Evolutionary conservation across 305 asterid species (phyloP).

Genomic region (Solanum hybrid): DNA sequence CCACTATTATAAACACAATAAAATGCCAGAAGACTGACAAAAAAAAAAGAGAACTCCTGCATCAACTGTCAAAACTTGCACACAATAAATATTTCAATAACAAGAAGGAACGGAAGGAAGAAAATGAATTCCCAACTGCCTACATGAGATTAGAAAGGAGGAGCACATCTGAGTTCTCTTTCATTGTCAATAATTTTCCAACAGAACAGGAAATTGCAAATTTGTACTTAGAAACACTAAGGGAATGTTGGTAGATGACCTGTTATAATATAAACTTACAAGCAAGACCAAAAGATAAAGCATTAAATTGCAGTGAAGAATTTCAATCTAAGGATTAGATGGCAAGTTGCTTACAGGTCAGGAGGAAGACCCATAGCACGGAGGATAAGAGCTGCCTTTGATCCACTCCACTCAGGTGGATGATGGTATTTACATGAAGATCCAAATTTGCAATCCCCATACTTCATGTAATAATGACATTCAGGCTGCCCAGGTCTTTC

Average conservation of each 20-base stretch:
- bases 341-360: slow-evolving; percentile 55
- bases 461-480: slow-evolving; percentile 74
- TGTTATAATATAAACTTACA: background rate
- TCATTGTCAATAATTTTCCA: background rate
- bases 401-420: slow-evolving; percentile 62
- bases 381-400: slow-evolving; percentile 39
- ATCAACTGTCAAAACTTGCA: background rate
- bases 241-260: background rate
- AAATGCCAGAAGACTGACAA: background rate
- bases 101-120: background rate
- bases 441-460: slow-evolving; percentile 84
- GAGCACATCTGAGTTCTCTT: background rate
- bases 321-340: slow-evolving; percentile 1
- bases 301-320: background rate
- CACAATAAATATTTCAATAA: background rate
- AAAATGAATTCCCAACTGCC: slow-evolving; percentile 1
- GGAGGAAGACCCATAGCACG: slow-evolving; percentile 88
- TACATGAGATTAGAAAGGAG: background rate
- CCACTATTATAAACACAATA: background rate
- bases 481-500: slow-evolving; percentile 89
- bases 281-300: background rate
- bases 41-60: background rate
- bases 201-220: background rate
- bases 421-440: slow-evolving; percentile 84
- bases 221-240: background rate